Percentiles rank a stretch among this genome's conserved stretches.
phyloP scores from a whole-genome alignment of 306 rosid species.

The Fragaria nilgerrensis region DNA sequence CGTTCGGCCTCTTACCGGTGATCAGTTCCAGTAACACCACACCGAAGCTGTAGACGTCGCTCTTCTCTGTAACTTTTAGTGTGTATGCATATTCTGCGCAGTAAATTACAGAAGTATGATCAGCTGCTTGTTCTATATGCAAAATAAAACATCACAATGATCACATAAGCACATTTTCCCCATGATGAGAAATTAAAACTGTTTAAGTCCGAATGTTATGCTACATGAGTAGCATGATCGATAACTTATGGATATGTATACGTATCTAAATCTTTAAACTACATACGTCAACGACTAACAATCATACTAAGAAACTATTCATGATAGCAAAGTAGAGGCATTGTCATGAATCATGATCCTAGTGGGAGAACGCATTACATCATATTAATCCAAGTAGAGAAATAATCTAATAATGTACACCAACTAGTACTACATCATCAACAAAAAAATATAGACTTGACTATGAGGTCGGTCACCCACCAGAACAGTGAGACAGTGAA shows the following conservation, averaged over 20 bases:
- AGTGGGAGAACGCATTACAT: background rate
- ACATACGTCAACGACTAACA: background rate
- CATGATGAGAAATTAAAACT: background rate
- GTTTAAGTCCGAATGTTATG: background rate
- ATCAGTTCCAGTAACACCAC: slow-evolving; percentile 72
- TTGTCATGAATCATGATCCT: background rate
- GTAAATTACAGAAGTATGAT: background rate
- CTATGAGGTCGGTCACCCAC: slow-evolving; percentile 10
- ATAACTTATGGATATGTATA: background rate
- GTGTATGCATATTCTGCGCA: slow-evolving; percentile 55
- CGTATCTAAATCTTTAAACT: background rate
- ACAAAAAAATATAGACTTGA: background rate
- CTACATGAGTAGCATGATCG: background rate
- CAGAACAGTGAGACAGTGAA: background rate
- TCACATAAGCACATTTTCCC: background rate
- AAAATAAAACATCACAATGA: background rate
- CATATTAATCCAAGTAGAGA: background rate
- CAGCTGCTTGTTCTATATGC: background rate
- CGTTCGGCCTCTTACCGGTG: slow-evolving; percentile 78
- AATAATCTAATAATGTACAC: background rate
- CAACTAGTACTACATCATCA: background rate
- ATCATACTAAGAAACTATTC: background rate
- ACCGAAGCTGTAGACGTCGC: slow-evolving; percentile 83
- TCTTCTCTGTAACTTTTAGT: slow-evolving; percentile 66
- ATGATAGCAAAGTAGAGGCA: background rate